Evolutionary conservation across 495 filamentous ascomycete genomes (phyloP).

Genomic region (Lasiosphaeris hirsuta): DNA sequence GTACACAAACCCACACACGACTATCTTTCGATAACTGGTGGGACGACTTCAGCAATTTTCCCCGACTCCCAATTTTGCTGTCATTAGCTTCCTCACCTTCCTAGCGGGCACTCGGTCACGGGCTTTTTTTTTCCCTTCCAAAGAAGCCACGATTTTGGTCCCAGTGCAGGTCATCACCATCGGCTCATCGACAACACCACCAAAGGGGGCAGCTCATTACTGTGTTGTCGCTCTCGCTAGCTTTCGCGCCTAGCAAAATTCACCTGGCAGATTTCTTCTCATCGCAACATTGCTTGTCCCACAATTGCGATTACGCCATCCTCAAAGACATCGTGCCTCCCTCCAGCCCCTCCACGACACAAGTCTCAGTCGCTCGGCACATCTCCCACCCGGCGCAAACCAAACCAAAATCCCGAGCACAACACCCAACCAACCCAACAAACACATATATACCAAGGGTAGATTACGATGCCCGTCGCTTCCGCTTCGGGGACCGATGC

Average conservation of each 20-base stretch:
- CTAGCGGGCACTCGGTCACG: not conserved
- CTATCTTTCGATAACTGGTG: no score
- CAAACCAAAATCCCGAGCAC: not conserved
- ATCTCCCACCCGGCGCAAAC: not conserved
- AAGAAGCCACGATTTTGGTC: conserved; percentile 13
- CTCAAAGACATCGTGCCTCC: not conserved
- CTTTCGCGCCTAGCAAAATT: no score
- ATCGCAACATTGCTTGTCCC: no score
- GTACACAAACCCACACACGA: no score
- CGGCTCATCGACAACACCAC: not conserved
- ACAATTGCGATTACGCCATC: no score
- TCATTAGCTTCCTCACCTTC: no score
- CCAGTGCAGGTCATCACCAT: not conserved
- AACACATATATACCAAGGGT: no score
- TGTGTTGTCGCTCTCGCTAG: no score
- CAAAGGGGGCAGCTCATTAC: no score
- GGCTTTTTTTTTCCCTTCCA: not conserved
- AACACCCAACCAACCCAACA: not conserved
- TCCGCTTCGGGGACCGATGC: conserved; percentile 70
- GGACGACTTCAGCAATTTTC: not conserved
- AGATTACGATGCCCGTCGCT: conserved; percentile 66
- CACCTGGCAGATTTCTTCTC: no score
- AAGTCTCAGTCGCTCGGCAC: not conserved
- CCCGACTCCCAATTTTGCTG: not conserved
- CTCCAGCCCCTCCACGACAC: not conserved